phyloP scores from a whole-genome alignment of 2,329 filamentous ascomycete species.

The Hawksworthiomyces lignivorus region DNA sequence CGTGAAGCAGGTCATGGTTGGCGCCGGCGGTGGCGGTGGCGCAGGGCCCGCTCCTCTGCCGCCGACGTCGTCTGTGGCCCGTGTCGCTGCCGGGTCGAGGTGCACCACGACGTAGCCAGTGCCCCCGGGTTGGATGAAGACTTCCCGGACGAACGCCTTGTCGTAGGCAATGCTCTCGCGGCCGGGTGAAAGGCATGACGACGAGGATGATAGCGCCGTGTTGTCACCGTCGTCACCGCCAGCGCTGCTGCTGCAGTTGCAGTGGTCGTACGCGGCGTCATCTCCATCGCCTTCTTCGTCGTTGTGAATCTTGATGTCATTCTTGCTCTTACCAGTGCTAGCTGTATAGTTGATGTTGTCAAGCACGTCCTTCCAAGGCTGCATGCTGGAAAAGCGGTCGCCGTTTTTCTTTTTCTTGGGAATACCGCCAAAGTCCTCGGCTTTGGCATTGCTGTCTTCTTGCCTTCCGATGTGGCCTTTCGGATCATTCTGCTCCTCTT shows the following conservation, averaged over 20 bases:
- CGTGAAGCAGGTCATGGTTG: constrained; percentile 27
- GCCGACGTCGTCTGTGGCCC: too few species aligned
- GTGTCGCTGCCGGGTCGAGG: constrained; percentile 10
- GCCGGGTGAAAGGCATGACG: background rate
- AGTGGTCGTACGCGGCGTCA: background rate
- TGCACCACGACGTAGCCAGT: constrained; percentile 6
- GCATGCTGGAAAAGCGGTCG: too few species aligned
- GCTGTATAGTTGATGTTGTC: background rate
- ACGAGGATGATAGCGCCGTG: background rate
- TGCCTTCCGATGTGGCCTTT: background rate
- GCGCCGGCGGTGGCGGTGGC: too few species aligned
- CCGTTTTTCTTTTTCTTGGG: too few species aligned
- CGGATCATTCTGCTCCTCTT: too few species aligned
- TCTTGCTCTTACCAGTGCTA: background rate
- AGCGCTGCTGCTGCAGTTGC: background rate
- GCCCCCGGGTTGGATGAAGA: constrained; percentile 5
- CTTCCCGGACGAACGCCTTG: background rate
- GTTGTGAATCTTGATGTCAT: background rate
- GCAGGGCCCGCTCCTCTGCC: too few species aligned
- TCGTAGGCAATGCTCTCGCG: background rate
- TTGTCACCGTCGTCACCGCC: background rate
- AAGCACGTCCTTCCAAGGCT: constrained; percentile 2
- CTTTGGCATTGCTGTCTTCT: background rate
- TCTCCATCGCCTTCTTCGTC: background rate
- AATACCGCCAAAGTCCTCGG: too few species aligned